Evolutionary conservation across 192 early-diverging fungal species (phyloP).

Genomic region (Gryganskiella cystojenkinii): DNA sequence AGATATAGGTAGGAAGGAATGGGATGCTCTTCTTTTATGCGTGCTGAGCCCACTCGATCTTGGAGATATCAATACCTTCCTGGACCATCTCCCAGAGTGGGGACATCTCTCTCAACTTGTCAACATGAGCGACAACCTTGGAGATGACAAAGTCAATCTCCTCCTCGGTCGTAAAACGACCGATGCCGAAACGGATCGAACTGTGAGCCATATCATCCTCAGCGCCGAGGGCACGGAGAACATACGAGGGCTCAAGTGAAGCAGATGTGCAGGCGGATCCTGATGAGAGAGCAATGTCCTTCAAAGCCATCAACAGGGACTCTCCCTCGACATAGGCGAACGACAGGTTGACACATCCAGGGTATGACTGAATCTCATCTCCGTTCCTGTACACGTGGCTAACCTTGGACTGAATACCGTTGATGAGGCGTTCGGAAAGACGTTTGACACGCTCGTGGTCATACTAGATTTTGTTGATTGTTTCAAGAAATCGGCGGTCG

Average conservation of each 20-base stretch:
- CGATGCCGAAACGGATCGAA: constrained; percentile 95
- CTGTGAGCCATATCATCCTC: constrained; percentile 97
- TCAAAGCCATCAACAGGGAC: constrained; percentile 96
- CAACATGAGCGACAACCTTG: constrained; percentile 84
- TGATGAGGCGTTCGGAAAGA: constrained; percentile 83
- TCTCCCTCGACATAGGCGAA: constrained; percentile 98
- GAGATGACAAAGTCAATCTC: constrained; percentile 93
- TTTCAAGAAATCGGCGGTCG: too few species aligned
- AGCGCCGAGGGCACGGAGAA: constrained; percentile 95
- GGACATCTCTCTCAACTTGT: constrained; percentile 92
- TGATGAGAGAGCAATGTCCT: constrained; percentile 95
- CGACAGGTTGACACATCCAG: constrained; percentile 95
- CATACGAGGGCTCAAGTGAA: constrained; percentile 95
- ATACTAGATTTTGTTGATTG: constrained; percentile 69
- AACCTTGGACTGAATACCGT: constrained; percentile 82
- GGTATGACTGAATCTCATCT: constrained; percentile 79
- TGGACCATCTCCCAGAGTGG: constrained; percentile 98
- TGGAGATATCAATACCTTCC: constrained; percentile 51
- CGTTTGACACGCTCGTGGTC: constrained; percentile 77
- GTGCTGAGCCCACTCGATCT: constrained; percentile 53
- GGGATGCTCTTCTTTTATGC: constrained; percentile 14
- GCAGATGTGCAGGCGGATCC: constrained; percentile 97
- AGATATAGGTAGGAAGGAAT: neutral
- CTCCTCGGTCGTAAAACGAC: constrained; percentile 94
- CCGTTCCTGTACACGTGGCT: constrained; percentile 92